Conservation (phyloP, 148 eudicot species). For the Rhododendron griersonianum region DNA sequence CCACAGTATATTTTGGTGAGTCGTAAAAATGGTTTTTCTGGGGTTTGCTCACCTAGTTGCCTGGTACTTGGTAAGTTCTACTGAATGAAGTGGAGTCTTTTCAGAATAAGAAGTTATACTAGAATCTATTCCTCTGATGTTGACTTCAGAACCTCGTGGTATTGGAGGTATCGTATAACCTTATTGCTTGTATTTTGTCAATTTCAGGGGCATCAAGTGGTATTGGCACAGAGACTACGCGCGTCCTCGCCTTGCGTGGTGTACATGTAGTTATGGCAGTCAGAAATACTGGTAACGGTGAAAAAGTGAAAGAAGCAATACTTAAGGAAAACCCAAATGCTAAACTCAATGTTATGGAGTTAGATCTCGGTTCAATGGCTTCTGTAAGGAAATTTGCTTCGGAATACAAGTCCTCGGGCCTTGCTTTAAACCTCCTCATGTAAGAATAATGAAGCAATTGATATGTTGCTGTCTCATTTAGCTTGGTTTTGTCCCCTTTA, state of each 20-base stretch:
- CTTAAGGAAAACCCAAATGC: constrained; percentile 58
- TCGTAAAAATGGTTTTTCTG: not conserved
- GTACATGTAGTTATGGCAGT: not conserved
- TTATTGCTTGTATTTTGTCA: not conserved
- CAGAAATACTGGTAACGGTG: constrained; percentile 35
- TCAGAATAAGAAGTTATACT: not conserved
- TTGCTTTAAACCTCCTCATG: constrained; percentile 48
- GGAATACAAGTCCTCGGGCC: constrained; percentile 40
- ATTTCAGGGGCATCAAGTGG: constrained; percentile 89
- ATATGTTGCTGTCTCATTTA: not conserved
- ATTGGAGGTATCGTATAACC: not conserved
- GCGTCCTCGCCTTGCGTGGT: not conserved
- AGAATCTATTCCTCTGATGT: not conserved
- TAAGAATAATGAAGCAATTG: constrained; percentile 28
- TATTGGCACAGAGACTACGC: constrained; percentile 7
- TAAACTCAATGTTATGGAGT: constrained; percentile 79
- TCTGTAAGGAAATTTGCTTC: constrained; percentile 76
- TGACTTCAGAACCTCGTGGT: not conserved
- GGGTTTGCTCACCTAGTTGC: not conserved
- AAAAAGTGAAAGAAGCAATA: constrained; percentile 57
- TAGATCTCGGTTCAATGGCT: constrained; percentile 77
- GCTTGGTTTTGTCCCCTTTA: not conserved
- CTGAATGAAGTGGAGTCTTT: not conserved
- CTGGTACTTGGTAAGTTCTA: not conserved
- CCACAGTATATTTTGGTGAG: not conserved